A percentile compares a stretch with the other conserved stretches of the same genome.
phyloP scores from a whole-genome alignment of 768 basidiomycete species.

The Mycena indigotica region DNA sequence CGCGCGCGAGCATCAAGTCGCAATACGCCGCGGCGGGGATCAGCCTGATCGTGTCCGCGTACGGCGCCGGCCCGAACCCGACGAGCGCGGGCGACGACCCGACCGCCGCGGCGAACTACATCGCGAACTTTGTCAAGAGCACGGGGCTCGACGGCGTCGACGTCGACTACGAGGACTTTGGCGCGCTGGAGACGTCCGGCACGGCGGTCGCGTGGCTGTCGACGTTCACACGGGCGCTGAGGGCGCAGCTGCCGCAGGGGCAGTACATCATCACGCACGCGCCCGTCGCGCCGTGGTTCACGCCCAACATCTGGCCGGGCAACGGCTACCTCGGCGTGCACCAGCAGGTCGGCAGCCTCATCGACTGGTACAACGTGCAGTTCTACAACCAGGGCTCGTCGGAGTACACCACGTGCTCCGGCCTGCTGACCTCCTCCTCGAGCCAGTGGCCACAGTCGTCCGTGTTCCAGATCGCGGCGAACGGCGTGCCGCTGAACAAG shows the following conservation, averaged over 20 bases:
- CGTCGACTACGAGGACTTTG: constrained; percentile 62
- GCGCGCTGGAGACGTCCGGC: constrained; percentile 47
- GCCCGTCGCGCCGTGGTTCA: constrained; percentile 28
- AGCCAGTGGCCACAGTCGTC: constrained; percentile 63
- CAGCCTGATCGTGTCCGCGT: constrained; percentile 64
- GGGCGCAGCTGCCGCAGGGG: constrained; percentile 25
- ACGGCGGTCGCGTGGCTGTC: constrained; percentile 46
- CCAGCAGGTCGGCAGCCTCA: constrained; percentile 51
- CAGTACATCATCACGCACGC: constrained; percentile 42
- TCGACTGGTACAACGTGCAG: constrained; percentile 66
- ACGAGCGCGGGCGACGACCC: constrained; percentile 49
- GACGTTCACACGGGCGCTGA: constrained; percentile 30
- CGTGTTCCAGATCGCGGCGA: constrained; percentile 58
- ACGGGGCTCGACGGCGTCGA: constrained; percentile 59
- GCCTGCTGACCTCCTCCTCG: constrained; percentile 61
- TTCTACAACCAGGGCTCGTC: constrained; percentile 57
- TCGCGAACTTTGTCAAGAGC: constrained; percentile 57
- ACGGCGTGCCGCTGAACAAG: constrained; percentile 61
- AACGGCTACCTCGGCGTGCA: constrained; percentile 27
- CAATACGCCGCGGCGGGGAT: constrained; percentile 61
- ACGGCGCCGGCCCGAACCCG: constrained; percentile 59
- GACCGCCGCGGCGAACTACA: constrained; percentile 16
- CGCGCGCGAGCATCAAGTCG: constrained; percentile 44
- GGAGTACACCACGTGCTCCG: constrained; percentile 66
- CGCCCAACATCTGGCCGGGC: constrained; percentile 7